Evolutionary conservation across 2,329 filamentous ascomycete genomes (phyloP), one percentile per base, ranked within the genome.

Genomic region (Aplosporella prunicola): DNA sequence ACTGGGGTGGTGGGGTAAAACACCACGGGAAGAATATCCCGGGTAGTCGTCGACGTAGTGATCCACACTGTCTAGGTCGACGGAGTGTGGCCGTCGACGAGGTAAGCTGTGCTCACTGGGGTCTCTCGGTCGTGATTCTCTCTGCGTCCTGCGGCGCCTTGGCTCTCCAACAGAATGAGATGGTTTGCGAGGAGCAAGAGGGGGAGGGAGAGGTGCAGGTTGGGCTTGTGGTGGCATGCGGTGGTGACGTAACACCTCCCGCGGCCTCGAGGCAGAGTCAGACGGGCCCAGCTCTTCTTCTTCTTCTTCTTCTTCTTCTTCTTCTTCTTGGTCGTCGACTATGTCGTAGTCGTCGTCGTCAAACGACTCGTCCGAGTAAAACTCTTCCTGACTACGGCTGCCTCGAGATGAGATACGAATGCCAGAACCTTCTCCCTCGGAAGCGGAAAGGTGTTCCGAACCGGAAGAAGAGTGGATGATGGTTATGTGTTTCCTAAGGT

Each of bases 11-110:
- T 58, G 56, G 20, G 55, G 52, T 22, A 52, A 51, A 9, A 48
- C 53, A 47, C 42, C 54, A 41, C 42, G 49, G 45, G 55, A 47
- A 32, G 49, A 51, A 49, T 59, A 61, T 51, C 59, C 55, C 42
- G 59, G 61, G 47, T 67, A 66, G 45, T 68, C 64, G 53, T 68
- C 64, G 45, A 67, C 63, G 52, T 67, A 62, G 41, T 57, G 54
- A 31, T 63, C 64, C 55, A 66, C 52, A 43, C 53, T 60, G 50
- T 62, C 60, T 40, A 61, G 54, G 43, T 61, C 57, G 47, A 46
- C 49, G 48, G 57, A 58, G 43, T 18, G 10, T 29, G 39, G 39
- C 34, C 39, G 53, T 39, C 53, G 55, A 16, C 55, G 53, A 28
- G 52, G 55, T 8, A 55, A 48, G 38, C 58, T 40, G 27, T 40